Base-by-base conservation (phyloP, 768 basidiomycete species). In the Mycena amicta region DNA sequence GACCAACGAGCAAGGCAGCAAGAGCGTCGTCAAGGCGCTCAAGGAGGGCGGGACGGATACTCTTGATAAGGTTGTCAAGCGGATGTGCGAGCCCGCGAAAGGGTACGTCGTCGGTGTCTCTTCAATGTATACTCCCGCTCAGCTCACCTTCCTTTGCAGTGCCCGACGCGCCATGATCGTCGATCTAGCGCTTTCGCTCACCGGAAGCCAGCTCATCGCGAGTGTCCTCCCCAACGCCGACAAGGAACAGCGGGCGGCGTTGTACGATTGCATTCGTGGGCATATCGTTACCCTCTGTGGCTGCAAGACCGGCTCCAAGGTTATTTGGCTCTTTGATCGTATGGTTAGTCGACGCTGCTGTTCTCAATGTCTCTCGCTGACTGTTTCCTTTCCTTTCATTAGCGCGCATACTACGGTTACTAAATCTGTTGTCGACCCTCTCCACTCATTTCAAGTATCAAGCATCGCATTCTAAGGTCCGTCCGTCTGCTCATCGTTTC, bases 261-360 rank as follows among this genome's bases (percentile, higher is more conserved):
- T 94, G 31, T 93, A 92, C 66, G 92, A 93, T 41, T 92, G 92
- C 65, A 92, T 93, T 62, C 81, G 88, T 37, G 90, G 90, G 3
- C 91, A 93, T 67, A 92, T 93, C 62, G 92, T 93, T 47, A 93
- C 92, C 27, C 78, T 94, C n/a, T 83, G 92, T 33, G 92, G 92
- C 22, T 93, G 91, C 70, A 93, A 93, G 79, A 92, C 92, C 1
- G 92, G 92, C 26, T 93, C 92, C 1, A 93, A 92, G 69, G 90
- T 93, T 67, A 93, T 93, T 68, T 94, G 92, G 92, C 80, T 94
- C 50, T 94, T 94, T 29, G 47, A 49, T 22, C 47, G 79, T 83
- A 68, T 53, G 77, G 5, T 39, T 1, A 18, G 4, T 49, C n/a
- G 3, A 12, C 39, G 39, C 60, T 23, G 40, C 55, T n/a, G n/a